Conservation (phyloP, 768 basidiomycete genomes). For the Pleurotus sapidus region DNA sequence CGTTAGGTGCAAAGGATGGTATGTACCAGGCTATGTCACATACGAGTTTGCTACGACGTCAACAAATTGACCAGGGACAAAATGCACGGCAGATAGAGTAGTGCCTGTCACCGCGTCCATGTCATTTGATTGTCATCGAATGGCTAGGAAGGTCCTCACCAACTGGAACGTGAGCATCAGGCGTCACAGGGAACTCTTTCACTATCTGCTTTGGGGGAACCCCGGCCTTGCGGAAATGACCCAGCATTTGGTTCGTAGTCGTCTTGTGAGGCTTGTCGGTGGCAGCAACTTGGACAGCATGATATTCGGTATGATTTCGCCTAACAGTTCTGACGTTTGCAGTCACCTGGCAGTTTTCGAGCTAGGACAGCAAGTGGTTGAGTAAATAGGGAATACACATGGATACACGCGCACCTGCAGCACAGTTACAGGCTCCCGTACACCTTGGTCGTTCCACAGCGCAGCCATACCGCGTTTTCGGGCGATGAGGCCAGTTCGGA, state of each 20-base stretch:
- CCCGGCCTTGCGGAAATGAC: constrained; percentile 83
- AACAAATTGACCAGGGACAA: constrained; percentile 95
- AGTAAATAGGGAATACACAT: not conserved
- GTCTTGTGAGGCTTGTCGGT: constrained; percentile 71
- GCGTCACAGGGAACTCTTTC: constrained; percentile 84
- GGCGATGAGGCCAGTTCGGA: constrained; percentile 90
- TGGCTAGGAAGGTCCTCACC: constrained; percentile 52
- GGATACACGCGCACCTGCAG: constrained; percentile 65
- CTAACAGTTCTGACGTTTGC: constrained; percentile 68
- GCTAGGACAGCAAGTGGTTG: constrained; percentile 33
- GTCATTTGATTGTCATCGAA: not conserved
- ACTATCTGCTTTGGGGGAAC: constrained; percentile 82
- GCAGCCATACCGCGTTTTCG: constrained; percentile 95
- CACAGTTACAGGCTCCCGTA: constrained; percentile 86
- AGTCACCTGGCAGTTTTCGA: constrained; percentile 89
- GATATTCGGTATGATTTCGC: constrained; percentile 69
- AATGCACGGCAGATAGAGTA: constrained; percentile 86
- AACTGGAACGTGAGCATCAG: constrained; percentile 86
- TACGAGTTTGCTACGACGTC: constrained; percentile 91
- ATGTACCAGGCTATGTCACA: constrained; percentile 27
- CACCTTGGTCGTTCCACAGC: constrained; percentile 90
- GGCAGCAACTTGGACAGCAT: constrained; percentile 93
- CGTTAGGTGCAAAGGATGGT: not conserved
- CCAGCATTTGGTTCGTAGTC: constrained; percentile 76
- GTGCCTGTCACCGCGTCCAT: constrained; percentile 53